Conservation (phyloP, 2,329 filamentous ascomycete species). For the Parafenestella ontariensis region DNA sequence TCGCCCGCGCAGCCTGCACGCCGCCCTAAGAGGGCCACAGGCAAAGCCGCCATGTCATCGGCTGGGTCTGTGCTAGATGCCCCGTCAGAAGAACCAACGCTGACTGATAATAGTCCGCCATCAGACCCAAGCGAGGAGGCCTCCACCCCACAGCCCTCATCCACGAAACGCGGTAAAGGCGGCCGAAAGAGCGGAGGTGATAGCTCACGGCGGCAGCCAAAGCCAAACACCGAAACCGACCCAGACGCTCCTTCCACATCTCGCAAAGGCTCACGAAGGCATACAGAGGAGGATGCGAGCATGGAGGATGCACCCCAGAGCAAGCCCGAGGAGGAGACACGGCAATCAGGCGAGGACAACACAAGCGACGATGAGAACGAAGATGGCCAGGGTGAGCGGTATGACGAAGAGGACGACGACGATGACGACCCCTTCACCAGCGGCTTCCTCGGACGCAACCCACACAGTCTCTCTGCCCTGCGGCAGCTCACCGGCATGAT, state of each 20-base stretch:
- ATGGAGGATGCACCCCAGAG: conserved; percentile 74
- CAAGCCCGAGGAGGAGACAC: conserved; percentile 61
- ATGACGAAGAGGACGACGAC: conserved; percentile 60
- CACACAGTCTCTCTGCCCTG: conserved; percentile 72
- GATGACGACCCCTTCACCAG: conserved; percentile 67
- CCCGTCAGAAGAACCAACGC: conserved; percentile 8
- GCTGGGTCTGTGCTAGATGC: conserved; percentile 62
- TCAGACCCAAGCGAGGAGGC: conserved; percentile 70
- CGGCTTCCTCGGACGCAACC: conserved; percentile 71
- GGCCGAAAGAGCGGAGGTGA: conserved; percentile 70
- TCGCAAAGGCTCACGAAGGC: conserved; percentile 41
- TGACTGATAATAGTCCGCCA: conserved; percentile 60
- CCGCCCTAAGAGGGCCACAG: conserved; percentile 68
- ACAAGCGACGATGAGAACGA: conserved; percentile 64
- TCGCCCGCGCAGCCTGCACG: conserved; percentile 49
- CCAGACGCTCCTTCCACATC: conserved; percentile 41
- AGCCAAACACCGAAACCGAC: conserved; percentile 29
- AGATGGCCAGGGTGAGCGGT: conserved; percentile 49
- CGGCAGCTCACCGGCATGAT: conserved; percentile 88
- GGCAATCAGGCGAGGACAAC: conserved; percentile 40
- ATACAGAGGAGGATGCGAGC: conserved; percentile 68
- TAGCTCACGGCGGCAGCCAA: conserved; percentile 19
- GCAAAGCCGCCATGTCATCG: conserved; percentile 72
- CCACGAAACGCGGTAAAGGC: conserved; percentile 77
- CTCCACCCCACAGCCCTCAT: conserved; percentile 64